Evolutionary conservation across 1,139 yeast genomes (phyloP).

Genomic region (Zhuliangozyma parablackwelliae): DNA sequence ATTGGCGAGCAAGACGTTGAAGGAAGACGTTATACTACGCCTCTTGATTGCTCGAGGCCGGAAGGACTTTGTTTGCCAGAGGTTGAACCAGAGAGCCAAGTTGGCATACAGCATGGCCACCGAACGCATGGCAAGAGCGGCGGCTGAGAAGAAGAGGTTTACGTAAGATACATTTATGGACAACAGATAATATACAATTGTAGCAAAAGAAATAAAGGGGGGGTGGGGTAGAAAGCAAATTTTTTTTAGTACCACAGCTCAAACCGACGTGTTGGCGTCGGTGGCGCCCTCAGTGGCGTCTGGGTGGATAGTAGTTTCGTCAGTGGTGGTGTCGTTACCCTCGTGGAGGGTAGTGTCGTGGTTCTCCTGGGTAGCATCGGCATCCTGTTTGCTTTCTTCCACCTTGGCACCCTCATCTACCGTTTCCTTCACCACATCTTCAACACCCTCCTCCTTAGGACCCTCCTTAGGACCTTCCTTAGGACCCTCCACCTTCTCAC

Average conservation of each 20-base stretch:
- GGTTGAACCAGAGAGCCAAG: constrained; percentile 59
- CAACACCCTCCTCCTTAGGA: too few relatives aligned
- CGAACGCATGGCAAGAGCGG: constrained; percentile 48
- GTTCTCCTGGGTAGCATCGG: constrained; percentile 33
- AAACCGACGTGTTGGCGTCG: neutral
- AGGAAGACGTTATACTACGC: constrained; percentile 67
- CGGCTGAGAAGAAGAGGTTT: constrained; percentile 35
- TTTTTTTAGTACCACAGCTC: too few relatives aligned
- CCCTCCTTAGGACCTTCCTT: too few relatives aligned
- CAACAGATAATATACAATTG: too few relatives aligned
- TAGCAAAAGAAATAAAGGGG: too few relatives aligned
- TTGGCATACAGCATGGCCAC: constrained; percentile 63
- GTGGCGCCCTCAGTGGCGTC: constrained; percentile 1
- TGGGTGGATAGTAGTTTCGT: constrained; percentile 22
- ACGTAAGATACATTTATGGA: too few relatives aligned
- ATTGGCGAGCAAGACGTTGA: constrained; percentile 49
- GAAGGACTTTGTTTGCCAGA: constrained; percentile 44
- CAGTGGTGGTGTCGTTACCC: constrained; percentile 41
- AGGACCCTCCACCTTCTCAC: too few relatives aligned
- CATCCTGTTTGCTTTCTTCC: constrained; percentile 27
- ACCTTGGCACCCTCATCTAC: constrained; percentile 3
- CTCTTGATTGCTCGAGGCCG: constrained; percentile 46
- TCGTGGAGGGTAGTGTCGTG: constrained; percentile 44
- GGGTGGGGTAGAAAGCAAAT: too few relatives aligned
- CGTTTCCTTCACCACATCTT: constrained; percentile 4